These are phyloP conservation scores for Mortierella sp. DNA, from an alignment of 371 early-diverging fungal species.

Conservation along the genomic window DNA sequence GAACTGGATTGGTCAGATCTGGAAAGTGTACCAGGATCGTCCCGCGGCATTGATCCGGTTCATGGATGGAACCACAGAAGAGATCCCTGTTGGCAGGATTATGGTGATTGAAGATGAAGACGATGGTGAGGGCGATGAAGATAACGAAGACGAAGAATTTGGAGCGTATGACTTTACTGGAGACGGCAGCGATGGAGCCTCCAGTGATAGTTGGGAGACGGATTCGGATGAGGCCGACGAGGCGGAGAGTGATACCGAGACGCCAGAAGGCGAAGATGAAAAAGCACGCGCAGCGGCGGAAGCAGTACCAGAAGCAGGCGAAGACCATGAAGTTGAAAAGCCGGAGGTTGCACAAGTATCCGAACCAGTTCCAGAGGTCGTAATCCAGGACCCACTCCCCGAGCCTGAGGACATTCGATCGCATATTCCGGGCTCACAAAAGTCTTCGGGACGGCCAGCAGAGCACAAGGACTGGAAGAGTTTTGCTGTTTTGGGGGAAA, in stretches of 20 bases:
- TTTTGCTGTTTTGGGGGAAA: constrained; percentile 39
- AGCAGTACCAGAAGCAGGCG: not conserved
- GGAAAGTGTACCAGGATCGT: constrained; percentile 50
- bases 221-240: constrained; percentile 50
- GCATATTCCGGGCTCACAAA: not conserved
- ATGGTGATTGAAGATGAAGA: constrained; percentile 51
- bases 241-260: constrained; percentile 27
- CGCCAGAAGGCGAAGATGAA: not conserved
- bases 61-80: constrained; percentile 47
- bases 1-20: constrained; percentile 60
- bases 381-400: constrained; percentile 23
- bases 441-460: not conserved
- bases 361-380: constrained; percentile 7
- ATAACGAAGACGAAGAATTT: constrained; percentile 30
- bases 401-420: constrained; percentile 17
- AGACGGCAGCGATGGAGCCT: constrained; percentile 34
- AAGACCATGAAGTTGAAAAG: not conserved
- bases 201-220: constrained; percentile 51
- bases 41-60: constrained; percentile 53
- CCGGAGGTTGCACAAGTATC: not conserved
- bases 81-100: constrained; percentile 53
- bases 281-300: not conserved
- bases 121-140: constrained; percentile 25
- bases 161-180: constrained; percentile 49
- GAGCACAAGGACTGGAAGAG: constrained; percentile 47